phyloP scores from a whole-genome alignment of 2,329 filamentous ascomycete genomes.

The Colletotrichum sidae region DNA sequence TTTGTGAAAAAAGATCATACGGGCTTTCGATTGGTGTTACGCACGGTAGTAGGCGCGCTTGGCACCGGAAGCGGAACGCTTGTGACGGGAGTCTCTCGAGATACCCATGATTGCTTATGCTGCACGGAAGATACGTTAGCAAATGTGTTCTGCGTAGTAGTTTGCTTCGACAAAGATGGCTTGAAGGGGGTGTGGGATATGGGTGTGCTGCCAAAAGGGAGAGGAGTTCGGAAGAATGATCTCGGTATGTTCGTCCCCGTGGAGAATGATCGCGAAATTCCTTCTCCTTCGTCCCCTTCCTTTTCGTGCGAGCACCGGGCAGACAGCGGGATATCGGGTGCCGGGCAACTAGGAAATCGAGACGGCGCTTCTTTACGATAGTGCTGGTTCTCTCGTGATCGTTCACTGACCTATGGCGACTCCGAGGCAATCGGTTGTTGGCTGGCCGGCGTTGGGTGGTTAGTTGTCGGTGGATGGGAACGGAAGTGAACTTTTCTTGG shows the following conservation, averaged over 20 bases:
- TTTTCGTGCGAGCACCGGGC: too few relatives aligned
- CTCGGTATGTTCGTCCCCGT: too few relatives aligned
- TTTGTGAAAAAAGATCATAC: conserved; percentile 61
- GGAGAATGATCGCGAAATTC: too few relatives aligned
- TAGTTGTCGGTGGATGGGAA: conserved; percentile 31
- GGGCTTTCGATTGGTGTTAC: conserved; percentile 74
- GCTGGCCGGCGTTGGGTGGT: conserved; percentile 36
- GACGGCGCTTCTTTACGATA: not conserved
- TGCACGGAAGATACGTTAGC: conserved; percentile 52
- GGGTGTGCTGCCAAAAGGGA: not conserved
- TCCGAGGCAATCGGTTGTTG: conserved; percentile 36
- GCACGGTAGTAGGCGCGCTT: conserved; percentile 94
- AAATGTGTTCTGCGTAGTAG: not conserved
- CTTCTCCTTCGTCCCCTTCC: too few relatives aligned
- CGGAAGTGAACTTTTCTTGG: conserved; percentile 32
- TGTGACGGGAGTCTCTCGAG: conserved; percentile 99
- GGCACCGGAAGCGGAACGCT: conserved; percentile 98
- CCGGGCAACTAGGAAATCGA: not conserved
- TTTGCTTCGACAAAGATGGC: not conserved
- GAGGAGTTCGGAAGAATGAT: not conserved
- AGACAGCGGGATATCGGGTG: too few relatives aligned
- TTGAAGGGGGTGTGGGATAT: not conserved
- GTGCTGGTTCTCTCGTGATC: conserved; percentile 7
- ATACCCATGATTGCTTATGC: conserved; percentile 96
- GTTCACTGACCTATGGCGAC: conserved; percentile 36